Evolutionary conservation across 2,329 filamentous ascomycete species (phyloP).

Genomic region (Gnomoniopsis sp.): DNA sequence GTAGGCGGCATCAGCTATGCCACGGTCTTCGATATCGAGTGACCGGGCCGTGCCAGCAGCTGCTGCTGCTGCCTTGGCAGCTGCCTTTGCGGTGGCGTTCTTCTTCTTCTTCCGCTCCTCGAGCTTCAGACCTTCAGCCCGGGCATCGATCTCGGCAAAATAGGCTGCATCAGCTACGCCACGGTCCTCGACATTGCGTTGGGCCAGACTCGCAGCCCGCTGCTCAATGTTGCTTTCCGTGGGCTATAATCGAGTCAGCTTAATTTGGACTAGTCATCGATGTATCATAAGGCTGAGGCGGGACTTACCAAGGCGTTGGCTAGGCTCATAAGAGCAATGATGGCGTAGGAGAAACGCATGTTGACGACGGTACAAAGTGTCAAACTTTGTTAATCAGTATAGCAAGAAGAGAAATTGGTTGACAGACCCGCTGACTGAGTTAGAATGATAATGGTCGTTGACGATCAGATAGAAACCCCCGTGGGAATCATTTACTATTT

Average conservation of each 20-base stretch:
- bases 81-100: background rate
- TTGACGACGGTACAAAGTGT: no score
- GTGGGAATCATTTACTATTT: no score
- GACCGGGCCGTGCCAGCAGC: no score
- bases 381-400: background rate
- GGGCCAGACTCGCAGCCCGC: background rate
- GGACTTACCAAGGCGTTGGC: conserved; percentile 9
- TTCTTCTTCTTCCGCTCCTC: conserved; percentile 2
- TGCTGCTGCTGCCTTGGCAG: background rate
- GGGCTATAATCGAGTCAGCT: background rate
- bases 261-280: no score
- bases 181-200: background rate
- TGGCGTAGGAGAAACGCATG: conserved; percentile 14
- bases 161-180: background rate
- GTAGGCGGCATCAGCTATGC: background rate
- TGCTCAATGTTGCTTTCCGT: background rate
- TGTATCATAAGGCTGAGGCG: background rate
- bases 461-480: no score
- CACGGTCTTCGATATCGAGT: no score
- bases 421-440: background rate
- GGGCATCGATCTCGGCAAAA: background rate
- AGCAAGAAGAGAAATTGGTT: background rate
- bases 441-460: background rate
- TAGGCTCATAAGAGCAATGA: conserved; percentile 7
- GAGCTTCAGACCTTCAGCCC: background rate